phyloP scores from a whole-genome alignment of 2,329 filamentous ascomycete genomes.

The Didymella lethalis region DNA sequence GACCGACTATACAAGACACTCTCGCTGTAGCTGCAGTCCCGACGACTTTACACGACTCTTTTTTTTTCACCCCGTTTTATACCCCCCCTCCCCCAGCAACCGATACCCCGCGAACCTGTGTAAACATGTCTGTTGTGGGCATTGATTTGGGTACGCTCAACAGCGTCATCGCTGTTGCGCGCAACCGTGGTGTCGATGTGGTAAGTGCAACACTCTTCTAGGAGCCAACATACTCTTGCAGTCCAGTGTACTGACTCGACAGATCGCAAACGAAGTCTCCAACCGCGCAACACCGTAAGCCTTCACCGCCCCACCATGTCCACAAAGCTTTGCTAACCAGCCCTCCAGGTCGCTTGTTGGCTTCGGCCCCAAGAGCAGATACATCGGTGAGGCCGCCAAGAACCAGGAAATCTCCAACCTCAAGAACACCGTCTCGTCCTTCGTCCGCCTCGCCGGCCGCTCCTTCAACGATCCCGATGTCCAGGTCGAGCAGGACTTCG shows the following conservation, averaged over 20 bases:
- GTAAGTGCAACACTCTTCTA: conserved; percentile 65
- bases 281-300: conserved; percentile 98
- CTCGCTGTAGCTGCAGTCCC: conserved; percentile 15
- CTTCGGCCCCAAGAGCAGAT: conserved; percentile 92
- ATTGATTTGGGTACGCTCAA: conserved; percentile 96
- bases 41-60: conserved; percentile 18
- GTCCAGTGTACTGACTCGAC: conserved; percentile 41
- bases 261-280: conserved; percentile 99
- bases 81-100: conserved; percentile 19
- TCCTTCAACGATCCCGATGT: conserved; percentile 89
- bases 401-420: conserved; percentile 99
- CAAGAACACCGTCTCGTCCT: conserved; percentile 94
- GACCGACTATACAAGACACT: conserved; percentile 17
- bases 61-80: conserved; percentile 23
- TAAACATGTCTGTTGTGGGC: conserved; percentile 71
- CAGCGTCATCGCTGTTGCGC: conserved; percentile 95
- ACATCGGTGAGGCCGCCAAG: conserved; percentile 94
- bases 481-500: conserved; percentile 88
- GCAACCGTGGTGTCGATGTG: conserved; percentile 98
- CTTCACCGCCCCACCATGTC: conserved; percentile 20
- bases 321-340: conserved; percentile 22
- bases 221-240: no score
- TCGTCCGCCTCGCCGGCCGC: conserved; percentile 93
- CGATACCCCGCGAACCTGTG: conserved; percentile 42
- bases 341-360: conserved; percentile 77